These are phyloP conservation scores for Collybia mongolica DNA, from an alignment of 768 basidiomycete genomes.

Conservation along the genomic window DNA sequence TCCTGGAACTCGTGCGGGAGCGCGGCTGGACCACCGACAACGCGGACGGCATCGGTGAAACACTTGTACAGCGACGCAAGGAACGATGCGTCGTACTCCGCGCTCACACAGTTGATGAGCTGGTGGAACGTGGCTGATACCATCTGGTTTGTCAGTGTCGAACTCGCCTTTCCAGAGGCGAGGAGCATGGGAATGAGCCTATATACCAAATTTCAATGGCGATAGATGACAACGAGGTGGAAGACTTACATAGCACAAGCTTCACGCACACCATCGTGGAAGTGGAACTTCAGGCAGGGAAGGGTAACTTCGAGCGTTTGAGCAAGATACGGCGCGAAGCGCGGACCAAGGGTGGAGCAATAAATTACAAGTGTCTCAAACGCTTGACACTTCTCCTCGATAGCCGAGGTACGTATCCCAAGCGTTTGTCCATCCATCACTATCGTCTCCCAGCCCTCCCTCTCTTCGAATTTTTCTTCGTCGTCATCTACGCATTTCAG, in stretches of 20 bases:
- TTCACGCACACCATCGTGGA: conserved; percentile 84
- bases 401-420: conserved; percentile 74
- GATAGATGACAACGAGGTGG: background rate
- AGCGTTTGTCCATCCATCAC: conserved; percentile 74
- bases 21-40: conserved; percentile 53
- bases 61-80: conserved; percentile 75
- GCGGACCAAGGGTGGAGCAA: conserved; percentile 61
- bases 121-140: conserved; percentile 66
- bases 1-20: conserved; percentile 54
- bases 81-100: conserved; percentile 76
- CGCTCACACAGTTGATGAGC: conserved; percentile 58
- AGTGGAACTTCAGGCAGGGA: conserved; percentile 71
- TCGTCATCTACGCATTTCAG: conserved; percentile 43
- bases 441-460: conserved; percentile 80
- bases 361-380: conserved; percentile 87
- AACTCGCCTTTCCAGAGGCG: conserved; percentile 62
- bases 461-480: conserved; percentile 51
- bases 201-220: background rate
- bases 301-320: conserved; percentile 73
- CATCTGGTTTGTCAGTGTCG: conserved; percentile 66
- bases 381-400: conserved; percentile 87
- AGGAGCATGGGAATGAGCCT: conserved; percentile 76
- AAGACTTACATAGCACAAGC: conserved; percentile 66
- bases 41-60: conserved; percentile 57
- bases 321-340: conserved; percentile 71